A percentile compares a stretch with the other conserved stretches of the same genome.
Conservation (phyloP, 495 filamentous ascomycete species). For the Penicillium steckii region DNA sequence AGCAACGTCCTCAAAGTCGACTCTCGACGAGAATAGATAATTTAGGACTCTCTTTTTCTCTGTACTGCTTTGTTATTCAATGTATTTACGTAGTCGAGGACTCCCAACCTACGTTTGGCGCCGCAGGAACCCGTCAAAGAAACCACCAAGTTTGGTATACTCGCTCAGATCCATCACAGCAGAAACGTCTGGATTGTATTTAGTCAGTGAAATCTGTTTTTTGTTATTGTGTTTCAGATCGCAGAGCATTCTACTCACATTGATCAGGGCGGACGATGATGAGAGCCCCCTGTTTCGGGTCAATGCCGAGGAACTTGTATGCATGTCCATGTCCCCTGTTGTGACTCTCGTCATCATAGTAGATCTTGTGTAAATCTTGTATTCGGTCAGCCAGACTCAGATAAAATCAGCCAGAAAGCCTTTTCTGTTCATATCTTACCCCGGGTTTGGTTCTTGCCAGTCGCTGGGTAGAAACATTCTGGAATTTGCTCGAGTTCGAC, state of each 20-base stretch:
- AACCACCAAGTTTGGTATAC: conserved; percentile 33
- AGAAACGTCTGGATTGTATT: conserved; percentile 32
- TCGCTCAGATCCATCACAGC: conserved; percentile 34
- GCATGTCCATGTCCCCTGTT: conserved; percentile 63
- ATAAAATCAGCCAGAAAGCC: background rate
- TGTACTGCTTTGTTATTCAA: background rate
- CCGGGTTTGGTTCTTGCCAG: conserved; percentile 58
- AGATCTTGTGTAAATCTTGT: conserved; percentile 61
- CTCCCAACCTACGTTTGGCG: conserved; percentile 19
- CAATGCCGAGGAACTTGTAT: conserved; percentile 61
- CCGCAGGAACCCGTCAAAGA: conserved; percentile 41
- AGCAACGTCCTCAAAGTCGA: background rate
- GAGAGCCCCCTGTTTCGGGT: conserved; percentile 51
- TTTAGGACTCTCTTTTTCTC: background rate
- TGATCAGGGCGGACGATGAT: conserved; percentile 68
- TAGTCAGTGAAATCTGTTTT: background rate
- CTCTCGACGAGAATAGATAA: background rate
- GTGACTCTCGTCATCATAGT: conserved; percentile 66
- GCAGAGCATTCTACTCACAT: conserved; percentile 42
- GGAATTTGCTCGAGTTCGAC: conserved; percentile 62
- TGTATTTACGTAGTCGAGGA: background rate
- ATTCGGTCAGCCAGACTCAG: background rate
- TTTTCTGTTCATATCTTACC: conserved; percentile 32
- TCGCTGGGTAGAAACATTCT: conserved; percentile 55
- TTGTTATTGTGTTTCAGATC: conserved; percentile 2